These are phyloP conservation scores for Vitis hybrid DNA, from an alignment of 177 flowering plant species.

Conservation along the genomic window DNA sequence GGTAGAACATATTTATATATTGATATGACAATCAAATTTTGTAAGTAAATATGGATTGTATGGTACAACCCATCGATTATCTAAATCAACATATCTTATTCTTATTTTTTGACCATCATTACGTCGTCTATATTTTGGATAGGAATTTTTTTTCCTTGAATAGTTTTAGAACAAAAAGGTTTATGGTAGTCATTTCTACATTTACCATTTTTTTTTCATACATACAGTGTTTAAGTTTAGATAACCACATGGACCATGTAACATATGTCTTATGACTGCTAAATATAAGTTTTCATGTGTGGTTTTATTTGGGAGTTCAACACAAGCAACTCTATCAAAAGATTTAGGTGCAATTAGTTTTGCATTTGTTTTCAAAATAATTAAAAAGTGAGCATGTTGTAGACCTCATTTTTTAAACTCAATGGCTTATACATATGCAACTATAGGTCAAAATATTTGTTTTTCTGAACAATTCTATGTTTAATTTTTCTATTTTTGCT, in stretches of 20 bases:
- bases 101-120: not conserved
- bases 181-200: slow-evolving; percentile 15
- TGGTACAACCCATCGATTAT: slow-evolving; percentile 20
- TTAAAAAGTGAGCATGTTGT: slow-evolving; percentile 25
- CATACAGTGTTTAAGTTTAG: slow-evolving; percentile 4
- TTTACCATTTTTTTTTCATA: slow-evolving; percentile 1
- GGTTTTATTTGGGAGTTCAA: slow-evolving; percentile 10
- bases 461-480: not conserved
- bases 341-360: slow-evolving; percentile 4
- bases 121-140: slow-evolving; percentile 11
- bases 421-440: slow-evolving; percentile 14
- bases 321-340: slow-evolving; percentile 14
- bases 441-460: slow-evolving; percentile 17
- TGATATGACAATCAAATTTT: slow-evolving; percentile 11
- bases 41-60: slow-evolving; percentile 13
- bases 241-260: slow-evolving; percentile 22
- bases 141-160: not conserved
- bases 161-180: not conserved
- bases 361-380: slow-evolving; percentile 1
- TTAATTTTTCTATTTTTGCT: slow-evolving; percentile 18
- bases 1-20: slow-evolving; percentile 17
- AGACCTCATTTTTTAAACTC: slow-evolving; percentile 30
- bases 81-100: not conserved
- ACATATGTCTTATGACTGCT: slow-evolving; percentile 18
- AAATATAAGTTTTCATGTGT: not conserved